Evolutionary conservation across 176 grass and related monocot genomes (phyloP).

Genomic region (Rhynchospora pubera): DNA sequence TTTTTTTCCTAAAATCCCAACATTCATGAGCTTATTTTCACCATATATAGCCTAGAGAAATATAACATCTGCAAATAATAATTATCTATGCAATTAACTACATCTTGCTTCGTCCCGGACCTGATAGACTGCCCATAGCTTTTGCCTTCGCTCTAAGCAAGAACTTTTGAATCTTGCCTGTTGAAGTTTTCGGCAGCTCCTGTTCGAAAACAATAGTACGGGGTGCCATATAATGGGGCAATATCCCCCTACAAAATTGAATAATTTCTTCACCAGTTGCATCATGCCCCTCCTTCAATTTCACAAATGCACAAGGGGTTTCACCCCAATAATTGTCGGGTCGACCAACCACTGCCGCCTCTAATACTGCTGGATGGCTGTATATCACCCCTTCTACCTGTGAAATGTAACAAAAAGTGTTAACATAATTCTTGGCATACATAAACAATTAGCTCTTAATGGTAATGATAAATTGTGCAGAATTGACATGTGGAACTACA

Average conservation of each 20-base stretch:
- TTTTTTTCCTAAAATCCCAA: neutral
- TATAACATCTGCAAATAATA: neutral
- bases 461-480: neutral
- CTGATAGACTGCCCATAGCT: slow-evolving; percentile 51
- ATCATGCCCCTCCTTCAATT: slow-evolving; percentile 19
- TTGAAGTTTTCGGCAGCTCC: slow-evolving; percentile 81
- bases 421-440: neutral
- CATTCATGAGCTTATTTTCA: neutral
- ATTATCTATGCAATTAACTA: slow-evolving; percentile 24
- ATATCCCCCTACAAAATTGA: slow-evolving; percentile 44
- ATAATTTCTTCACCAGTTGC: slow-evolving; percentile 42
- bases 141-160: slow-evolving; percentile 54
- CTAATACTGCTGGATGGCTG: slow-evolving; percentile 52
- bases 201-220: slow-evolving; percentile 49
- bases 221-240: slow-evolving; percentile 76
- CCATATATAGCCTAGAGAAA: neutral
- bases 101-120: slow-evolving; percentile 37
- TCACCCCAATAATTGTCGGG: slow-evolving; percentile 88
- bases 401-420: neutral
- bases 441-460: neutral
- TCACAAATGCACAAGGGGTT: slow-evolving; percentile 84
- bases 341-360: slow-evolving; percentile 60
- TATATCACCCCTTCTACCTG: slow-evolving; percentile 62
- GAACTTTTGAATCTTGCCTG: slow-evolving; percentile 84
- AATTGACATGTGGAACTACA: neutral